A percentile compares a stretch with the other conserved stretches of the same genome.
Conservation (phyloP, 768 basidiomycete species). For the Ramaria sp. region DNA sequence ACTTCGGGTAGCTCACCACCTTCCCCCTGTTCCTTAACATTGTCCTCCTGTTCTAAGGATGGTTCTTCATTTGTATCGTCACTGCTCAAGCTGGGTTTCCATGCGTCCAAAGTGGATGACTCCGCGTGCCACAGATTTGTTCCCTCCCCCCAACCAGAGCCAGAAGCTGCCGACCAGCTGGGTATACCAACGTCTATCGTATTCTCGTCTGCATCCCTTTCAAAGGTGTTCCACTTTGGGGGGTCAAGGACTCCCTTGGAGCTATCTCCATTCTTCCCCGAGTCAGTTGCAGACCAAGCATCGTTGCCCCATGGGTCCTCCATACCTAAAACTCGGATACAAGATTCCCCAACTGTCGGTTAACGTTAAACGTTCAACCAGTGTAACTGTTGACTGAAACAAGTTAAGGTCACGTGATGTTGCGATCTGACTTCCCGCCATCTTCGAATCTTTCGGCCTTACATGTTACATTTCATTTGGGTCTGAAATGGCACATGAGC, state of each 20-base stretch:
- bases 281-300: slow-evolving; percentile 3
- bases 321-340: background rate
- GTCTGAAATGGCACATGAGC: too few species aligned
- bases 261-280: background rate
- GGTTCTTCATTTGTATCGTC: background rate
- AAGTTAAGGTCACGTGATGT: background rate
- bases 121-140: background rate
- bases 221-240: slow-evolving; percentile 3
- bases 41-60: background rate
- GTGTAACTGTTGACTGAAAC: background rate
- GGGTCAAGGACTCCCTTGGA: background rate
- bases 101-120: background rate
- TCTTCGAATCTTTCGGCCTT: too few species aligned
- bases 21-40: background rate
- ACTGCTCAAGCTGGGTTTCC: background rate
- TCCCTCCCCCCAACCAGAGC: background rate
- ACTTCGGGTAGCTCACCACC: background rate
- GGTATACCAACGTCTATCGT: slow-evolving; percentile 3
- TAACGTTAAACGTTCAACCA: too few species aligned
- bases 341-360: too few species aligned
- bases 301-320: slow-evolving; percentile 5
- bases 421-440: too few species aligned
- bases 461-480: too few species aligned
- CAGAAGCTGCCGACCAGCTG: background rate
- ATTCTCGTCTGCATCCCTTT: background rate